Percentiles rank a stretch among this genome's conserved stretches.
Evolutionary conservation across 129 eudicot genomes (phyloP).

Genomic region (Heracleum sosnowskyi): DNA sequence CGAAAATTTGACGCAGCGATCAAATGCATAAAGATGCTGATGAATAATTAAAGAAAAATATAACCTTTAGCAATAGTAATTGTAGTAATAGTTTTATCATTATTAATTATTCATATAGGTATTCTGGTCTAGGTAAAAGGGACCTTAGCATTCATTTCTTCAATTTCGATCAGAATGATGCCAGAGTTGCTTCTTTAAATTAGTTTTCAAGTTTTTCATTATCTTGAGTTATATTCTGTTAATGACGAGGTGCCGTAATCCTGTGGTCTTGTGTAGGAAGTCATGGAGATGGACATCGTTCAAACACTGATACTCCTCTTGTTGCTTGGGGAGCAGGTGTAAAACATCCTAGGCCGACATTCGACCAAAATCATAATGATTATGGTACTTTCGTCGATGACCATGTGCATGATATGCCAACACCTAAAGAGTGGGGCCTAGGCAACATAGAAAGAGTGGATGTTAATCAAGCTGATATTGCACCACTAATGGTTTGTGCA

Average conservation of each 20-base stretch:
- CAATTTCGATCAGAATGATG: background rate
- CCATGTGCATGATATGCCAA: constrained; percentile 79
- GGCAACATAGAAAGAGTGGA: constrained; percentile 72
- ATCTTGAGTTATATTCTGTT: constrained; percentile 4
- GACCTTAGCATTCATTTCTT: background rate
- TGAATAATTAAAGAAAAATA: background rate
- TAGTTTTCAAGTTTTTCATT: background rate
- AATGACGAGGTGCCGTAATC: background rate
- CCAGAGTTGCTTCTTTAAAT: background rate
- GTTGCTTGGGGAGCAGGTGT: constrained; percentile 99
- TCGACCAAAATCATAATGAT: constrained; percentile 36
- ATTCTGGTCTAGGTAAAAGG: background rate
- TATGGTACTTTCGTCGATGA: constrained; percentile 73
- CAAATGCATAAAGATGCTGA: background rate
- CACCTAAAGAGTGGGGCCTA: constrained; percentile 96
- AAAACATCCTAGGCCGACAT: constrained; percentile 47
- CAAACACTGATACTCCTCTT: constrained; percentile 94
- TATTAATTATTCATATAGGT: background rate
- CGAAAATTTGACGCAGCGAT: background rate
- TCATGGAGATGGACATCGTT: constrained; percentile 96
- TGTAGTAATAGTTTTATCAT: background rate
- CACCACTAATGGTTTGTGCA: constrained; percentile 83
- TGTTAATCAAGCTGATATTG: constrained; percentile 99
- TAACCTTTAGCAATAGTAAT: background rate
- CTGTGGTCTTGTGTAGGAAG: constrained; percentile 50